Evolutionary conservation across 352 stramenopile genomes (phyloP), one percentile per base, ranked within the genome.

Genomic region (Phytophthora palmivora): DNA sequence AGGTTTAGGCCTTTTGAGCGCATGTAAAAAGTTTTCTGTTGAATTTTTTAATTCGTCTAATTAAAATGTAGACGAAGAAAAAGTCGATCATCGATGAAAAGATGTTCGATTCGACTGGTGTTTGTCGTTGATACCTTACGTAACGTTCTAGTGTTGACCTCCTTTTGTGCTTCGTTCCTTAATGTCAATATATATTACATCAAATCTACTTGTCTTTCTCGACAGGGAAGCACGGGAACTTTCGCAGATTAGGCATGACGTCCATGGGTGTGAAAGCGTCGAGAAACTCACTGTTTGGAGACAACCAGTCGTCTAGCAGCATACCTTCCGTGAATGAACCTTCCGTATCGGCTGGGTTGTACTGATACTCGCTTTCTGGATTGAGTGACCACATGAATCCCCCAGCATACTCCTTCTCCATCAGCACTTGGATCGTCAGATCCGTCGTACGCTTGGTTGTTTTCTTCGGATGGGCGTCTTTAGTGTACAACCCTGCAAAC

Each of bases 331-430:
- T 88, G 60, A 87, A 92, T 21, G 75, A 51, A 4, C 83, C 82
- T 41, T 82, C 60, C 7, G 59, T 69, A 53, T 79, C 77, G 16
- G 77, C 80, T 18, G 82, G 82, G 60, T 92, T 92, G 69, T 90
- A 92, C 50, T 87, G 61, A 67, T 94, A 94, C 14, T 72, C 73
- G 22, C 76, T 89, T 60, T 94, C 85, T 7, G 85, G 85, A 51
- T 94, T 94, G 26, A 94, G 74, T 14, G 80, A 91, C 84, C 84
- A 94, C 80, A 94, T 91, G 67, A 92, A 94, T 2, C 82, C 84
- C 12, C 84, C 84, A 0, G 79, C 77, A 43, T 91, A 94, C 33
- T 78, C 66, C 33, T 88, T 72, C 28, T 78, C 58, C 43, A 92
- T 55, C 58, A 94, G 70, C 16, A 89, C 76, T 43, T 87, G 44